Base-by-base conservation (phyloP, 2,329 filamentous ascomycete species). In the Claviceps monticola region DNA sequence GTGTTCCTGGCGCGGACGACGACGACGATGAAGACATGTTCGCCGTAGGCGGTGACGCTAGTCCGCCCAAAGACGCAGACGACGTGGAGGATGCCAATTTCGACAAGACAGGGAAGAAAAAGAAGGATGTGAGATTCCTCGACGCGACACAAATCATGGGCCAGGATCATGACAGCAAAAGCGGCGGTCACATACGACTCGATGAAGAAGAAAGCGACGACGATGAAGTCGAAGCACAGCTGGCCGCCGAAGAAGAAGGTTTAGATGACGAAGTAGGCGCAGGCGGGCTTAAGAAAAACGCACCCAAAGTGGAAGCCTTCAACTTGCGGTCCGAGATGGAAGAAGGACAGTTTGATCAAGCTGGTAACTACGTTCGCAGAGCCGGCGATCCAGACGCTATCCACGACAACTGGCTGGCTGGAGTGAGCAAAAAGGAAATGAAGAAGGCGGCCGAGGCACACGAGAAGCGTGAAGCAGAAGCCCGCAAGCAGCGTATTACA, bases 281-380 rank as follows among this genome's bases (percentile, higher is more conserved):
- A 1, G 93, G 93, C 14, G 86, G 86, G 2, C 84, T 94, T 60
- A 97, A 96, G 71, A 86, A 83, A 60, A 88, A 96, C 66, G 93
- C 93, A 1, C 93, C 93, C 1, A 88, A 93, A 65, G 77, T 98
- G 5, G 93, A 97, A 66, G 91, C 91, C 2, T 98, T 98, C 75
- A 97, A 98, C 63, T 86, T 98, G 75, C 82, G 80, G 54, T 73
- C 79, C 13, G 93, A 98, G 66, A 83, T 94, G 65, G 89, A 97
- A 62, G 91, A 97, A 59, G 93, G 93, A 1, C 78, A 82, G 11
- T 98, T 96, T 61, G 93, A 98, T 64, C 86, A 93, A 59, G 73
- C 83, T 1, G 91, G 91, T 9, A 98, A 97, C 66, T 98, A 83
- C 64, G 81, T 98, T 45, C 82, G 93, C 52, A 94, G 94, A 66